phyloP scores from a whole-genome alignment of 2,329 filamentous ascomycete genomes.

The Parastagonospora nodorum region DNA sequence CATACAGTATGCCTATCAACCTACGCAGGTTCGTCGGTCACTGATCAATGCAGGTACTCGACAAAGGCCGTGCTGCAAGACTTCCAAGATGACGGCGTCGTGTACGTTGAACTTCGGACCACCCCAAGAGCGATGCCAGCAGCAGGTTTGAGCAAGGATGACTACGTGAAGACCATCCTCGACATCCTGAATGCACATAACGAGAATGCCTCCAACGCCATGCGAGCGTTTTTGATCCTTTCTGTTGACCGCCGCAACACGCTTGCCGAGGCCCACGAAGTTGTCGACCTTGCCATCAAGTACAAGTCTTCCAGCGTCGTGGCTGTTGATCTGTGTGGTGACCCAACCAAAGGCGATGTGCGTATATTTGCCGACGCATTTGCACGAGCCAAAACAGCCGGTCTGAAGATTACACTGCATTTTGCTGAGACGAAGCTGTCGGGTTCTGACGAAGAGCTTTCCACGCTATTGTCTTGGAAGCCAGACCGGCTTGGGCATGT shows the following conservation, averaged over 20 bases:
- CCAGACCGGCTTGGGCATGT: conserved; percentile 78
- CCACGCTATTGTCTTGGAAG: conserved; percentile 65
- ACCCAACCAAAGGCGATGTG: conserved; percentile 69
- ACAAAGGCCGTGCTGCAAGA: conserved; percentile 62
- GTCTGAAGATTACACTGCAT: conserved; percentile 72
- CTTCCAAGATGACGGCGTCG: conserved; percentile 73
- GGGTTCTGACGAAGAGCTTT: conserved; percentile 64
- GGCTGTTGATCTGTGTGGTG: conserved; percentile 78
- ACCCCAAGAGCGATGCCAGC: conserved; percentile 70
- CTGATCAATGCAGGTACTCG: conserved; percentile 53
- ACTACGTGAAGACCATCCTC: conserved; percentile 71
- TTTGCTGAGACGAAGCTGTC: conserved; percentile 73
- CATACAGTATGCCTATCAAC: conserved; percentile 59
- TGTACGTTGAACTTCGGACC: conserved; percentile 80
- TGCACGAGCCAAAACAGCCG: conserved; percentile 57
- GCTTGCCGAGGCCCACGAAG: conserved; percentile 63
- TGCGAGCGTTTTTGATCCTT: conserved; percentile 71
- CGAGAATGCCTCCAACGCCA: conserved; percentile 36
- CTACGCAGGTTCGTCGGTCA: neutral
- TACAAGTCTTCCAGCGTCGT: conserved; percentile 65
- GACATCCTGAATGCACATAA: conserved; percentile 63
- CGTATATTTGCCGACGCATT: conserved; percentile 66
- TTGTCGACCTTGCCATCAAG: conserved; percentile 66
- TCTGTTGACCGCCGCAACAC: conserved; percentile 73
- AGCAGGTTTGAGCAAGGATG: conserved; percentile 61